Percentiles rank a stretch among this genome's conserved stretches.
These are phyloP conservation scores for Trametes elegans DNA, from an alignment of 768 basidiomycete species.

Conservation along the genomic window DNA sequence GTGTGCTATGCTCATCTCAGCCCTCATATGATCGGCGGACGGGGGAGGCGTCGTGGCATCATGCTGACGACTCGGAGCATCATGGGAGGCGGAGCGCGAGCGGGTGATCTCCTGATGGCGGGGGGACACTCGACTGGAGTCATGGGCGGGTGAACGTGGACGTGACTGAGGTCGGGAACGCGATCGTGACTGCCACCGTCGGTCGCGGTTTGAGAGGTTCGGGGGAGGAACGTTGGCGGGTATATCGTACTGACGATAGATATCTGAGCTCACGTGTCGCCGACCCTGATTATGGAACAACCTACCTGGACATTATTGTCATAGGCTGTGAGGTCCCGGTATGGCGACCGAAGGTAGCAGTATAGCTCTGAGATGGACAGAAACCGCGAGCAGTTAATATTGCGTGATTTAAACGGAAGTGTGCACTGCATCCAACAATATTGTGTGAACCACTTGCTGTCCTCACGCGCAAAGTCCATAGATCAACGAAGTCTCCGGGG, in stretches of 20 bases:
- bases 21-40: not conserved
- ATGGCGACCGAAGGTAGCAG: slow-evolving; percentile 85
- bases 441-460: too few relatives aligned
- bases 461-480: too few relatives aligned
- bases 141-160: slow-evolving; percentile 26
- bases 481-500: too few relatives aligned
- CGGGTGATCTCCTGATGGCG: slow-evolving; percentile 19
- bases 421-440: too few relatives aligned
- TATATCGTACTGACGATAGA: slow-evolving; percentile 51
- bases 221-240: slow-evolving; percentile 43
- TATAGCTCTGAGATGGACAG: slow-evolving; percentile 92
- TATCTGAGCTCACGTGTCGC: too few relatives aligned
- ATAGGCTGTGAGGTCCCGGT: slow-evolving; percentile 77
- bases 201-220: slow-evolving; percentile 24
- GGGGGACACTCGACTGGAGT: slow-evolving; percentile 23
- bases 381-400: too few relatives aligned
- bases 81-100: slow-evolving; percentile 23
- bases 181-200: slow-evolving; percentile 29
- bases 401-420: too few relatives aligned
- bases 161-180: slow-evolving; percentile 26
- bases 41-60: not conserved
- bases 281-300: too few relatives aligned
- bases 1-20: not conserved
- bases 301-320: slow-evolving; percentile 78
- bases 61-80: not conserved